These are phyloP conservation scores for Oryza nivara DNA, from an alignment of 176 grass and related monocot genomes.

Conservation along the genomic window DNA sequence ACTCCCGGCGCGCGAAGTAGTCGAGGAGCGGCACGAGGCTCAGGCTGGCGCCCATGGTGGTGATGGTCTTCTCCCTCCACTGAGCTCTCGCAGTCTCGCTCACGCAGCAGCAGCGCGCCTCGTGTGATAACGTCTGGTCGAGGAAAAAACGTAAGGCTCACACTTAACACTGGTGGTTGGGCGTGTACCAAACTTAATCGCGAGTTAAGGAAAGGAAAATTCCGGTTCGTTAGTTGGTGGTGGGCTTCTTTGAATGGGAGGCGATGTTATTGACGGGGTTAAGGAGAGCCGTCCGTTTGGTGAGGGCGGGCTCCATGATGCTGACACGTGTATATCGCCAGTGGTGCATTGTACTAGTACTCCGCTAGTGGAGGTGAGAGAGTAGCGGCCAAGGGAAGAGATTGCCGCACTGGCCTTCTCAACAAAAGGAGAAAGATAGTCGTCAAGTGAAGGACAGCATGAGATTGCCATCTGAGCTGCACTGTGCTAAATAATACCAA, in stretches of 20 bases:
- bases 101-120: not conserved
- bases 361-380: not conserved
- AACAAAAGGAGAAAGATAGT: not conserved
- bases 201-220: not conserved
- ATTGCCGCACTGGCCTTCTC: not conserved
- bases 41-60: slow-evolving; percentile 54
- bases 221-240: not conserved
- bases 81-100: not conserved
- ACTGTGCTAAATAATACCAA: not conserved
- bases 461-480: not conserved
- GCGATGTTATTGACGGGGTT: not conserved
- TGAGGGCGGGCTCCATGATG: not conserved
- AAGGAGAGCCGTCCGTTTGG: not conserved
- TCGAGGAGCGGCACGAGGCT: slow-evolving; percentile 67
- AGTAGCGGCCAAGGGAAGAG: slow-evolving; percentile 26
- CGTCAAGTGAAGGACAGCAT: not conserved
- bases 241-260: not conserved
- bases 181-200: slow-evolving; percentile 25
- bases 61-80: not conserved
- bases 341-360: not conserved
- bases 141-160: not conserved
- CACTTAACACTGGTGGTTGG: slow-evolving; percentile 34
- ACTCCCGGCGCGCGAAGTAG: slow-evolving; percentile 44
- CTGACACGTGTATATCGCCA: not conserved
- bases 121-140: not conserved